Evolutionary conservation across 345 rosid genomes (phyloP), one percentile per base, ranked within the genome.

Genomic region (Hibiscus syriacus): DNA sequence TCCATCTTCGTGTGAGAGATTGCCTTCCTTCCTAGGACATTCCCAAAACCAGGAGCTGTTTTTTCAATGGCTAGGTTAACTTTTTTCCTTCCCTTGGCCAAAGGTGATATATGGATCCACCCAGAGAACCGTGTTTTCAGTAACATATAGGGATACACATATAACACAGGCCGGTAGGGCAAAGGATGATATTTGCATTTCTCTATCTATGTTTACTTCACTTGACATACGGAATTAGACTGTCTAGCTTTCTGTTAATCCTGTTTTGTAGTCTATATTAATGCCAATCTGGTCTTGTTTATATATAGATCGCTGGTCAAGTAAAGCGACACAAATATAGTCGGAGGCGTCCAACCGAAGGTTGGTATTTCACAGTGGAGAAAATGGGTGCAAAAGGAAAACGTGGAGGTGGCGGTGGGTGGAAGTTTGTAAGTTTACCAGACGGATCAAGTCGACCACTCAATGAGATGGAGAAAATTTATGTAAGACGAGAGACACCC

Each of bases 391-490:
- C 83, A 6, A 60, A 68, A 59, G 99, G 96, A 45, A 94, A 87
- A 77, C 90, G 95, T 6, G 97, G 99, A 75, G 80, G 78, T 0
- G 95, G 97, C 22, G 97, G 96, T 9, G 96, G 99, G 34, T 93
- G 97, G 99, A 90, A 87, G 80, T 94, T 87, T 66, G 78, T 91
- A 29, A 91, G 97, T 84, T 80, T 89, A 73, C 95, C 97, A 0
- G 95, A 94, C 75, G 98, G 96, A 63, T 91, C 98, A 30, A 91
- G 91, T 75, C 81, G 96, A 29, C 88, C 95, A 0, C 83, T 94
- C 26, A 80, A 89, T 53, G 95, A 91, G 65, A 74, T 66, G 58
- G 96, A 89, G 85, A 91, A 94, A 74, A 79, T 94, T 84, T 91
- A 91, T 8, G 87, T 87, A 34, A 86, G 70, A 73, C 84, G 99